phyloP scores from a whole-genome alignment of 164 flowering plant genomes.

The Kalanchoe fedtschenkoi region DNA sequence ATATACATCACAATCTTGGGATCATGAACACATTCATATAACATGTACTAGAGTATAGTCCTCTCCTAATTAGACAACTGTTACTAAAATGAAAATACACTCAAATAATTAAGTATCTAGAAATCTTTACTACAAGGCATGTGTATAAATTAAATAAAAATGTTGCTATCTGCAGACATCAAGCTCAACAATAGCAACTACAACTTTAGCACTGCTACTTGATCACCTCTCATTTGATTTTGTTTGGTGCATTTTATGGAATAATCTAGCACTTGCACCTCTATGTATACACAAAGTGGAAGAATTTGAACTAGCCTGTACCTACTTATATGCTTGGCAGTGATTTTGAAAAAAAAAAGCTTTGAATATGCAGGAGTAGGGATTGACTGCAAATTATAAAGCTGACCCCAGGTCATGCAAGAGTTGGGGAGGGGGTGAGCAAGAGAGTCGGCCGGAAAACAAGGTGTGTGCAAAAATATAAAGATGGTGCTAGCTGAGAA shows the following conservation, averaged over 20 bases:
- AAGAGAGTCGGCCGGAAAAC: slow-evolving; percentile 5
- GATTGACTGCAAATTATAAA: background rate
- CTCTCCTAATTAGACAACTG: background rate
- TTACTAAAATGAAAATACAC: background rate
- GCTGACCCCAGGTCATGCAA: background rate
- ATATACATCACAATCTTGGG: background rate
- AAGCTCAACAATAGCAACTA: too few relatives aligned
- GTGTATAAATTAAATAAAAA: background rate
- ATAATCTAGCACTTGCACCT: too few relatives aligned
- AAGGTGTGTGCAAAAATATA: slow-evolving; percentile 18
- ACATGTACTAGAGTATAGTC: background rate
- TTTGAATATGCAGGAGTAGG: background rate
- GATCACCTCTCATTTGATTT: too few relatives aligned
- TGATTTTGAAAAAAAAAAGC: background rate
- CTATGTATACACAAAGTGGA: background rate
- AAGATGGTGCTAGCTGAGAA: slow-evolving; percentile 25
- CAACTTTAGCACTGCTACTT: too few relatives aligned
- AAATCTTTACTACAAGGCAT: background rate
- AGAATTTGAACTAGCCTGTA: background rate
- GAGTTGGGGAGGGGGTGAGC: background rate
- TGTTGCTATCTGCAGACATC: too few relatives aligned
- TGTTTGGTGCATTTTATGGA: too few relatives aligned
- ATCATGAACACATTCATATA: slow-evolving; percentile 2
- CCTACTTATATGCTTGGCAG: background rate
- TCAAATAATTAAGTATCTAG: too few relatives aligned